Evolutionary conservation across 1,284 basidiomycete genomes (phyloP).

Genomic region (Ceratobasidium papillatum): DNA sequence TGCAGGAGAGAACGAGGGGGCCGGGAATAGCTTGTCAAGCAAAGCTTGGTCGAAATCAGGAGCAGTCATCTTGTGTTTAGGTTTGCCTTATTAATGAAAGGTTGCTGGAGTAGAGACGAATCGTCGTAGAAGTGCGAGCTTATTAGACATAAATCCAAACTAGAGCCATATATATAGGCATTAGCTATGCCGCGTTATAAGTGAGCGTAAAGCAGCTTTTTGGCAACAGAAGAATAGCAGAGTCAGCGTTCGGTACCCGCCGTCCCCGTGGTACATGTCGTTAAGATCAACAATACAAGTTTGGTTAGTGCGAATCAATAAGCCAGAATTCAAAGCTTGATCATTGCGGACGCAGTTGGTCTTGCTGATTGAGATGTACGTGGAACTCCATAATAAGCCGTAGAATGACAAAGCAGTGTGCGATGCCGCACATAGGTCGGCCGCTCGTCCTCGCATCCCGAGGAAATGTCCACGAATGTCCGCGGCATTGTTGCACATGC

Average conservation of each 20-base stretch:
- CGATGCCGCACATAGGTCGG: too few species aligned
- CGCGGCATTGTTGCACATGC: too few species aligned
- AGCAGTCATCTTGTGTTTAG: constrained; percentile 1
- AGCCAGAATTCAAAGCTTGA: neutral
- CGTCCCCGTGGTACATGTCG: neutral
- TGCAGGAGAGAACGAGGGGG: constrained; percentile 53
- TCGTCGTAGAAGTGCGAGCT: neutral
- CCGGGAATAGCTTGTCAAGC: constrained; percentile 54
- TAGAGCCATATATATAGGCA: neutral
- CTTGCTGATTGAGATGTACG: neutral
- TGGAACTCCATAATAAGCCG: neutral
- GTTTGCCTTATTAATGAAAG: neutral
- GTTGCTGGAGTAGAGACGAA: neutral
- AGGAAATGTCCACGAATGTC: too few species aligned
- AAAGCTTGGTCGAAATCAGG: constrained; percentile 12
- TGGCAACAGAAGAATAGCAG: neutral
- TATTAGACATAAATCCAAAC: neutral
- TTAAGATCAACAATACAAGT: neutral
- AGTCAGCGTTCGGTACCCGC: neutral
- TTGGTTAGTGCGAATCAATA: neutral
- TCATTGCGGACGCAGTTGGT: neutral
- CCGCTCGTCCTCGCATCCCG: too few species aligned
- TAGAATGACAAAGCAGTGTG: too few species aligned
- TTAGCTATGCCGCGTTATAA: neutral
- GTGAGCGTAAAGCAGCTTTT: neutral